phyloP scores from a whole-genome alignment of 225 moss, liverwort and hornwort genomes.

The Asterella californica region DNA sequence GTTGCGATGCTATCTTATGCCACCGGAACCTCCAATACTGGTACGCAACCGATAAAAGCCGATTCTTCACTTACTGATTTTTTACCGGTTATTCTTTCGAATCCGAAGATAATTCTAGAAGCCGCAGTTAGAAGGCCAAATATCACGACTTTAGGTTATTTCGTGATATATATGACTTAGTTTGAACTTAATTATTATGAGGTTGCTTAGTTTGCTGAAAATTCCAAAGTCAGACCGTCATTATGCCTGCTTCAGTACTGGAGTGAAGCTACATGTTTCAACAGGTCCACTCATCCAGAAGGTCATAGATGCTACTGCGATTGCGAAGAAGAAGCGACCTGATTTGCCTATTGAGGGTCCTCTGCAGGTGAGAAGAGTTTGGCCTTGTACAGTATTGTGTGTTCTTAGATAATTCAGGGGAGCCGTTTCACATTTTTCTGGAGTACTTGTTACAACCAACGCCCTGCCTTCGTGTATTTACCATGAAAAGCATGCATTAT shows the following conservation, averaged over 20 bases:
- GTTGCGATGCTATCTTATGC: constrained; percentile 95
- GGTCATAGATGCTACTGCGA: constrained; percentile 81
- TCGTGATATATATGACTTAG: not conserved
- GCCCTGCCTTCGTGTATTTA: not conserved
- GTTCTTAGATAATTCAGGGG: not conserved
- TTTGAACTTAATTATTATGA: not conserved
- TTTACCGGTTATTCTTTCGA: not conserved
- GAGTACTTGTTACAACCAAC: not conserved
- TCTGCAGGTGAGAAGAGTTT: constrained; percentile 54
- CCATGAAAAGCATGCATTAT: not conserved
- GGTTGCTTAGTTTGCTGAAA: not conserved
- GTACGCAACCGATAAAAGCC: constrained; percentile 29
- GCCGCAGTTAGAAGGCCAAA: not conserved
- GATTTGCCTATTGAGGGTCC: constrained; percentile 89
- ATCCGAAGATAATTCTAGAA: not conserved
- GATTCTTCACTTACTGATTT: too few species aligned
- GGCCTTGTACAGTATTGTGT: too few species aligned
- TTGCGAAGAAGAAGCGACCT: constrained; percentile 78
- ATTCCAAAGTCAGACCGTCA: not conserved
- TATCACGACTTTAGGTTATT: not conserved
- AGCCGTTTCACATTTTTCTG: not conserved
- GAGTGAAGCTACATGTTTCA: not conserved
- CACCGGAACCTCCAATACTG: constrained; percentile 87
- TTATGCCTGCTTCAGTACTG: not conserved
- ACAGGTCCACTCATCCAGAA: constrained; percentile 93